These are phyloP conservation scores for Leishmania martiniquensis DNA, from an alignment of 208 protist genomes.

Conservation along the genomic window DNA sequence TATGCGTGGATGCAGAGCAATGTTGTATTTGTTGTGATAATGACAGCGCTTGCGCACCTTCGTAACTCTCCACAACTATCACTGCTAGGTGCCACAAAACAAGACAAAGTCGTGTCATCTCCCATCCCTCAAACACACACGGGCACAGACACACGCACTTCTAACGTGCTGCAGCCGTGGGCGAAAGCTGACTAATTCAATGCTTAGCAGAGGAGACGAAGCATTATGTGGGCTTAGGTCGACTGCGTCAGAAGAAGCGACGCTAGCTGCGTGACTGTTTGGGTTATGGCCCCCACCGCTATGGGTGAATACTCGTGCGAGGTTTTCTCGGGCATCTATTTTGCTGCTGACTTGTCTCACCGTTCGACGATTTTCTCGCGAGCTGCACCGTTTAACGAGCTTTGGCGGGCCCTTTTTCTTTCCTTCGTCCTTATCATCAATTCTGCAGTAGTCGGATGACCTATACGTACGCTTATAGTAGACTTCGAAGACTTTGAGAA, in stretches of 20 bases:
- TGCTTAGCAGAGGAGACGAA: background rate
- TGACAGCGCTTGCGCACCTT: background rate
- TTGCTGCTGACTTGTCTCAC: background rate
- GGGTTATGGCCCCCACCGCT: background rate
- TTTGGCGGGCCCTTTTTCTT: background rate
- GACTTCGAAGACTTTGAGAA: background rate
- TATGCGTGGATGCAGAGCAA: background rate
- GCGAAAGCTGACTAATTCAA: background rate
- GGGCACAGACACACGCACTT: background rate
- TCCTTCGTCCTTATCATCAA: background rate
- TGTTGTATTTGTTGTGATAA: background rate
- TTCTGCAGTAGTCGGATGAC: background rate
- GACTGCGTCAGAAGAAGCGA: background rate
- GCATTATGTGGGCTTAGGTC: background rate
- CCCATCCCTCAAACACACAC: too few relatives aligned
- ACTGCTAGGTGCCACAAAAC: background rate
- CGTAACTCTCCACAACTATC: background rate
- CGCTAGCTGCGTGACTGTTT: background rate
- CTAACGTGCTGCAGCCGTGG: background rate
- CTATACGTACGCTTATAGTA: constrained; percentile 10
- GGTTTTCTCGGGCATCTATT: background rate
- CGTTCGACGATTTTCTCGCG: background rate
- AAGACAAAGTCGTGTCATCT: background rate
- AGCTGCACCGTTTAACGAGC: background rate
- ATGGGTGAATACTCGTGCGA: background rate